A percentile compares a stretch with the other conserved stretches of the same genome.
Evolutionary conservation across 2,329 filamentous ascomycete genomes (phyloP).

Genomic region (Aspergillus pseudoviridinutans): DNA sequence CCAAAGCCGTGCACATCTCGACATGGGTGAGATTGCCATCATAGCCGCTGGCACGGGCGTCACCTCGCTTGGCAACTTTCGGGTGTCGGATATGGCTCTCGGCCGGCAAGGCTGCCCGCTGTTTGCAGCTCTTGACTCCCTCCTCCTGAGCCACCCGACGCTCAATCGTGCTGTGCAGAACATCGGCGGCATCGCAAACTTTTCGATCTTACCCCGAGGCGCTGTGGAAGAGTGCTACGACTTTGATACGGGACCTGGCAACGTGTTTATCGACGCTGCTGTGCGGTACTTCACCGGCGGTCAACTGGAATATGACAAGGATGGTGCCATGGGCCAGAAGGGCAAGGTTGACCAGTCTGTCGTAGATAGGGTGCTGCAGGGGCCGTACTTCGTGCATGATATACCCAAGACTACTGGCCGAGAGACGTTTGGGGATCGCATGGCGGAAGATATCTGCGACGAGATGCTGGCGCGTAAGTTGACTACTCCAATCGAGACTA

Average conservation of each 20-base stretch:
- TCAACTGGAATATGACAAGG: constrained; percentile 44
- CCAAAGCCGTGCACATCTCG: too few species aligned
- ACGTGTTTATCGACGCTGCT: constrained; percentile 38
- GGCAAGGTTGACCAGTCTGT: constrained; percentile 47
- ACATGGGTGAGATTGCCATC: too few species aligned
- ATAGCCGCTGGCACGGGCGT: too few species aligned
- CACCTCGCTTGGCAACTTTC: constrained; percentile 35
- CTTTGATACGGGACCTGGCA: too few species aligned
- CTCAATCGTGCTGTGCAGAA: constrained; percentile 56
- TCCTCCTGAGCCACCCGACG: constrained; percentile 51
- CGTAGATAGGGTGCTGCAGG: constrained; percentile 46
- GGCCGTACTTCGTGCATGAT: constrained; percentile 48
- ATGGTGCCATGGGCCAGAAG: constrained; percentile 44
- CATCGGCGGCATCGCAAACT: constrained; percentile 55
- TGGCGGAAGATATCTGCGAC: constrained; percentile 31
- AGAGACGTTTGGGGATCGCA: constrained; percentile 54
- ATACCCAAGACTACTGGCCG: constrained; percentile 54
- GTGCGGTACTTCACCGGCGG: constrained; percentile 50
- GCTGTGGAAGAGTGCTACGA: not conserved
- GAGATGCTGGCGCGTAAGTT: constrained; percentile 1
- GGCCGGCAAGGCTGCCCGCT: constrained; percentile 51
- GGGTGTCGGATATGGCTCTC: constrained; percentile 48
- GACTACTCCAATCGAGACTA: constrained; percentile 6
- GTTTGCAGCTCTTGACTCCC: constrained; percentile 51
- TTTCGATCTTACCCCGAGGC: constrained; percentile 52